Percentiles rank a stretch among this genome's conserved stretches.
These are phyloP conservation scores for Polyrhizophydium stewartii DNA, from an alignment of 371 early-diverging fungal species.

Conservation along the genomic window DNA sequence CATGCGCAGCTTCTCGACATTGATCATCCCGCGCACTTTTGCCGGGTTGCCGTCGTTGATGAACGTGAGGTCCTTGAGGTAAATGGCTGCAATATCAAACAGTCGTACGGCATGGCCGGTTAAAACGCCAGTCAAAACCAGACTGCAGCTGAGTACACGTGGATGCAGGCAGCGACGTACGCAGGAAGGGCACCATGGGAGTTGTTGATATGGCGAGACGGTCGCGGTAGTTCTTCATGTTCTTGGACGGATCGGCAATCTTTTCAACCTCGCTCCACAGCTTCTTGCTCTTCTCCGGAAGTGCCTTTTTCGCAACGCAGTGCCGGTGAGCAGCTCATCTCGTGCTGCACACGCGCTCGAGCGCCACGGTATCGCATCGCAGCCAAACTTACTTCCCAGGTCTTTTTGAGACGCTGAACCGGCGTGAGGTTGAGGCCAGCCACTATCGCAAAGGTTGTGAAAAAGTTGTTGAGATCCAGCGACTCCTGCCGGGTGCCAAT, in stretches of 20 bases:
- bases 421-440: constrained; percentile 45
- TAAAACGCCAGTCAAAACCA: background rate
- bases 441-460: constrained; percentile 42
- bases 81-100: constrained; percentile 43
- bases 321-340: background rate
- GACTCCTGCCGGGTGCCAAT: constrained; percentile 13
- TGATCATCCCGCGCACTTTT: constrained; percentile 43
- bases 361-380: background rate
- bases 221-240: constrained; percentile 52
- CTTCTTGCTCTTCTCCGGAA: constrained; percentile 33
- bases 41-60: constrained; percentile 56
- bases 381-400: constrained; percentile 43
- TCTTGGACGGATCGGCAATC: constrained; percentile 43
- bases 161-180: constrained; percentile 21
- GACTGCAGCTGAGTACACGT: background rate
- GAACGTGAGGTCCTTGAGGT: constrained; percentile 54
- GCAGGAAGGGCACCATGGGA: constrained; percentile 55
- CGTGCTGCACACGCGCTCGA: background rate
- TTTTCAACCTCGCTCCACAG: constrained; percentile 39
- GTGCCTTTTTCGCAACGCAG: constrained; percentile 12
- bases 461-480: constrained; percentile 46
- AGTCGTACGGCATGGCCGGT: background rate
- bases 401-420: constrained; percentile 48
- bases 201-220: constrained; percentile 26
- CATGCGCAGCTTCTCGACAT: constrained; percentile 54